Percentiles rank a stretch among this genome's conserved stretches.
Evolutionary conservation across 1,139 yeast genomes (phyloP).

Genomic region (Blastobotrys petasosporus): DNA sequence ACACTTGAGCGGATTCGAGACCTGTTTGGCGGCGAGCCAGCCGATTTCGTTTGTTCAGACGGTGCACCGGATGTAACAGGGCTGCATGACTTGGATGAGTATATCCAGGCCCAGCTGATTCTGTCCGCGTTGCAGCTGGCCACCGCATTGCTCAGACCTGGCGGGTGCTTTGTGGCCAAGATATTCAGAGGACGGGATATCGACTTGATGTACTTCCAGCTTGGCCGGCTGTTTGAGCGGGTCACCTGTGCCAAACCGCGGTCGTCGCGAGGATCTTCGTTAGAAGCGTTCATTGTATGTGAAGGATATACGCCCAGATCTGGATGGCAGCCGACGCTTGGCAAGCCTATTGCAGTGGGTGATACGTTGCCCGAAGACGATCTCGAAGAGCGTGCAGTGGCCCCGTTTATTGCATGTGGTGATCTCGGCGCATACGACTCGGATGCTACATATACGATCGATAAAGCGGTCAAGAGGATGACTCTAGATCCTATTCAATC

Average conservation of each 20-base stretch:
- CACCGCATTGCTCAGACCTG: conserved; percentile 77
- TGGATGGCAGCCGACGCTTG: conserved; percentile 65
- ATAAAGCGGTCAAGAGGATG: conserved; percentile 33
- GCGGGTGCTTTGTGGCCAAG: conserved; percentile 93
- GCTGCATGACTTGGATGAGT: conserved; percentile 90
- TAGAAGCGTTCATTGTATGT: conserved; percentile 92
- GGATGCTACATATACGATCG: conserved; percentile 85
- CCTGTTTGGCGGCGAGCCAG: conserved; percentile 83
- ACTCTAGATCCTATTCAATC: conserved; percentile 84
- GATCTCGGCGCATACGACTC: conserved; percentile 82
- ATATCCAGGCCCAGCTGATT: conserved; percentile 90
- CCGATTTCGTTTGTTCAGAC: conserved; percentile 93
- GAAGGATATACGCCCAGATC: conserved; percentile 74
- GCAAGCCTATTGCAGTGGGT: conserved; percentile 8
- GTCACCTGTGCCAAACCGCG: conserved; percentile 96
- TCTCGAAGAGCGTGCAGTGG: conserved; percentile 62
- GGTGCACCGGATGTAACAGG: conserved; percentile 99
- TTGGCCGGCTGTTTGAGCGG: conserved; percentile 73
- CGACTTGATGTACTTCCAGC: conserved; percentile 81
- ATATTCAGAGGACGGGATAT: conserved; percentile 94
- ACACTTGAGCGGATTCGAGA: conserved; percentile 70
- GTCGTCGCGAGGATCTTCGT: conserved; percentile 86
- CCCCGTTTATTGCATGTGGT: conserved; percentile 92
- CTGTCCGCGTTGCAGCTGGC: conserved; percentile 87
- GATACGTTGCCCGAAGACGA: conserved; percentile 24